These are phyloP conservation scores for Coemansia sp. DNA, from an alignment of 192 early-diverging fungal species.

Conservation along the genomic window DNA sequence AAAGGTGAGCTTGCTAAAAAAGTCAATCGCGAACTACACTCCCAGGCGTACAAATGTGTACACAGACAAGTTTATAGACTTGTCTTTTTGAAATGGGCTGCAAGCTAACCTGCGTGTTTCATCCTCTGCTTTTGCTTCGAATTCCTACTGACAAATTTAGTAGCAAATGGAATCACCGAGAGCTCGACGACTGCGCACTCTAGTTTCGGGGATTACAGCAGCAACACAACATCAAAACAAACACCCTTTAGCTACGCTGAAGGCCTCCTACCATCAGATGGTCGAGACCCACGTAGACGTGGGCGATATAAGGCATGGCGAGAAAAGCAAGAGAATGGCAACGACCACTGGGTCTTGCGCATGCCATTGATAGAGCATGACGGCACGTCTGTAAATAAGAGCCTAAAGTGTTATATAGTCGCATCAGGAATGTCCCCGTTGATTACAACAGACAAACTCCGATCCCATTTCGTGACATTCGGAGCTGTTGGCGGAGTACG, in stretches of 20 bases:
- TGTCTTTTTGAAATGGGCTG: too few relatives aligned
- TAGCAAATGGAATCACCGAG: background rate
- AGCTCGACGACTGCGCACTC: background rate
- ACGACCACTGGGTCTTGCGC: conserved; percentile 23
- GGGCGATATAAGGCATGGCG: conserved; percentile 31
- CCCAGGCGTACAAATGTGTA: too few relatives aligned
- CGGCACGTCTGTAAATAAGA: conserved; percentile 20
- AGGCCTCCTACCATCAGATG: background rate
- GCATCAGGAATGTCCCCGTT: conserved; percentile 48
- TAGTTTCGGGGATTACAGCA: background rate
- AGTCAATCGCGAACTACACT: too few relatives aligned
- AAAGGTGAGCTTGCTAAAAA: conserved; percentile 6
- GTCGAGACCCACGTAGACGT: conserved; percentile 29
- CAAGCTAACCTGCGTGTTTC: background rate
- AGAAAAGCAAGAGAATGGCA: conserved; percentile 5
- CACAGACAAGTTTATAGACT: background rate
- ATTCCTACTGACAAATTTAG: background rate
- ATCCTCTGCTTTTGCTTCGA: background rate
- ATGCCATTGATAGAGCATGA: conserved; percentile 42
- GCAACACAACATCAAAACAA: background rate
- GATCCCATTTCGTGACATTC: conserved; percentile 39
- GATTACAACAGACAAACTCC: conserved; percentile 42
- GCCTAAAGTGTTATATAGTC: conserved; percentile 22
- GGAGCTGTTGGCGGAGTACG: conserved; percentile 41
- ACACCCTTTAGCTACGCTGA: background rate